Evolutionary conservation across 805 yeast species (phyloP).

Genomic region (Candida tallmaniae): DNA sequence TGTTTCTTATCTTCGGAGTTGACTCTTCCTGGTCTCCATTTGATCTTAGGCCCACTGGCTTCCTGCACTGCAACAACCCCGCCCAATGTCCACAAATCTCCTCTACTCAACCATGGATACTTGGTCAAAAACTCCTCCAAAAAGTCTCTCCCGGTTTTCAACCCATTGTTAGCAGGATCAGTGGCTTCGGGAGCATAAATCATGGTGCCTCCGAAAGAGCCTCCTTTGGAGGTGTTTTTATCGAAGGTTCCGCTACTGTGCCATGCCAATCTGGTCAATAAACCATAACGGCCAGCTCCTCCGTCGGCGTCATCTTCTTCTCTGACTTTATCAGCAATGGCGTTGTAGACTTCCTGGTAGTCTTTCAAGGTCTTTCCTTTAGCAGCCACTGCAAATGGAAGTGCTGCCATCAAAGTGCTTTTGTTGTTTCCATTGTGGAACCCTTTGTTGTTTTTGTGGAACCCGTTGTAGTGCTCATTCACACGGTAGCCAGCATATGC

Average conservation of each 20-base stretch:
- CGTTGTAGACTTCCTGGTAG: conserved; percentile 66
- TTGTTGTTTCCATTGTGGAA: no score
- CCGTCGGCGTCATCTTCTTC: conserved; percentile 38
- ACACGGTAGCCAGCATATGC: no score
- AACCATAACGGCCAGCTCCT: conserved; percentile 36
- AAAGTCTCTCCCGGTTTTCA: conserved; percentile 52
- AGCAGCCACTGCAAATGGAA: conserved; percentile 31
- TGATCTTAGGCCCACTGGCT: conserved; percentile 70
- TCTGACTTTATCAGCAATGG: conserved; percentile 58
- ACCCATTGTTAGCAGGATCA: conserved; percentile 55
- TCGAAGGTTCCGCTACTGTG: conserved; percentile 33
- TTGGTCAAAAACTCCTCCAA: conserved; percentile 51
- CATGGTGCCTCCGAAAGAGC: conserved; percentile 37
- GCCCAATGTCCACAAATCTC: conserved; percentile 76
- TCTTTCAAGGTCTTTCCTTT: conserved; percentile 41
- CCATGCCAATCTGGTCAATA: conserved; percentile 37
- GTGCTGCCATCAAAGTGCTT: conserved; percentile 16
- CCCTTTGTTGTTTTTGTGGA: no score
- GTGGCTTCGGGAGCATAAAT: conserved; percentile 25
- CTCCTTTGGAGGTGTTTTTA: conserved; percentile 25
- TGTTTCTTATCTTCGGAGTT: conserved; percentile 48
- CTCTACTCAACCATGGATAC: conserved; percentile 69
- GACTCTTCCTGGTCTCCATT: conserved; percentile 81
- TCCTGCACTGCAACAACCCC: conserved; percentile 79
- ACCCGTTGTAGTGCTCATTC: no score